Evolutionary conservation across 163 green algal species (phyloP).

Genomic region (Volvox carteri): DNA sequence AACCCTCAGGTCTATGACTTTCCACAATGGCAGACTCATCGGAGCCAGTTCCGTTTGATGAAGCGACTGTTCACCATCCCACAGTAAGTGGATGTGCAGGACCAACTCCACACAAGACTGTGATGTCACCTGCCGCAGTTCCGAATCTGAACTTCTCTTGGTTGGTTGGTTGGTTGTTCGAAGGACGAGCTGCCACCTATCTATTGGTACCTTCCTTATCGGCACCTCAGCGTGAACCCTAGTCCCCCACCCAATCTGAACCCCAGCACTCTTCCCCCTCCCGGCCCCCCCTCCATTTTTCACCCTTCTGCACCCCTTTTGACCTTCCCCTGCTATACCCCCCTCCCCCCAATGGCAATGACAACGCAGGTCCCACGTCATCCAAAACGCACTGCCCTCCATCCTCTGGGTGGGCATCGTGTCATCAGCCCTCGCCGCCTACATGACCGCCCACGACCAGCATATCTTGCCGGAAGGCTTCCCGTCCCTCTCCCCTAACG

Average conservation of each 20-base stretch:
- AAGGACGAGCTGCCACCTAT: too few relatives aligned
- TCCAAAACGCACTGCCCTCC: conserved; percentile 59
- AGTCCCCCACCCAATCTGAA: background rate
- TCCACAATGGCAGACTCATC: conserved; percentile 60
- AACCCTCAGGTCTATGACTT: conserved; percentile 62
- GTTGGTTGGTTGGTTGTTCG: too few relatives aligned
- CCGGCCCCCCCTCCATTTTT: background rate
- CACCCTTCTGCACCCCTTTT: background rate
- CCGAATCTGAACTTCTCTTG: too few relatives aligned
- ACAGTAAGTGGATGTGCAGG: conserved; percentile 47
- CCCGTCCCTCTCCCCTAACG: conserved; percentile 46
- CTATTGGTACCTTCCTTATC: too few relatives aligned
- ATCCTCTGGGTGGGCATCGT: conserved; percentile 44
- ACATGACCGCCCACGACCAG: conserved; percentile 49
- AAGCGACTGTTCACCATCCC: conserved; percentile 53
- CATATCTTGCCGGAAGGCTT: conserved; percentile 51
- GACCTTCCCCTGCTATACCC: background rate
- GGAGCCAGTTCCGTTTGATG: conserved; percentile 49
- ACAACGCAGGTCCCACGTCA: conserved; percentile 57
- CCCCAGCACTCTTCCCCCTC: background rate
- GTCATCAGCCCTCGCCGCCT: conserved; percentile 10
- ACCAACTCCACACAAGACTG: too few relatives aligned
- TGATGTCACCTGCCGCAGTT: too few relatives aligned
- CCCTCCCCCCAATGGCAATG: too few relatives aligned
- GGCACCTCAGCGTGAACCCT: too few relatives aligned